phyloP scores from a whole-genome alignment of 176 grass and related monocot genomes.

The Tillandsia fasciculata region DNA sequence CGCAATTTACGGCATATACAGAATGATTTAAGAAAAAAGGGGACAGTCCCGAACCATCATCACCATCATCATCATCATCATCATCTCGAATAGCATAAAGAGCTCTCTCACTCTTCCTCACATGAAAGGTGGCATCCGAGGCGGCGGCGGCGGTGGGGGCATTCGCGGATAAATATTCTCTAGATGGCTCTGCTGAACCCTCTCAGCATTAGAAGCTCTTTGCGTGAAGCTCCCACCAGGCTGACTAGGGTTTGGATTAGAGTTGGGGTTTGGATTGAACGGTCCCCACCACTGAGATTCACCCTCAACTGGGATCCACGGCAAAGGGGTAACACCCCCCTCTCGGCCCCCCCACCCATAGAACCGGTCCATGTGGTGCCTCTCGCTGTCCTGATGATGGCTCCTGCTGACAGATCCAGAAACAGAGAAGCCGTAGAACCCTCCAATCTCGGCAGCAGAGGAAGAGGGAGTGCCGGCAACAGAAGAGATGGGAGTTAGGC shows the following conservation, averaged over 20 bases:
- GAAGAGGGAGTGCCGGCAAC: slow-evolving; percentile 26
- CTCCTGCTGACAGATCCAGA: slow-evolving; percentile 40
- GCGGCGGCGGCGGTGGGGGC: slow-evolving; percentile 34
- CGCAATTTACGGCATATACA: neutral
- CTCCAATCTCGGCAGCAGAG: slow-evolving; percentile 46
- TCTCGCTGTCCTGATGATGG: slow-evolving; percentile 32
- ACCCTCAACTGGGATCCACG: slow-evolving; percentile 46
- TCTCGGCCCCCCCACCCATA: slow-evolving; percentile 32
- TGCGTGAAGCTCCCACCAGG: slow-evolving; percentile 33
- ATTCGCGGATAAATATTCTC: slow-evolving; percentile 50
- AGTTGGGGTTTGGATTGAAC: slow-evolving; percentile 56
- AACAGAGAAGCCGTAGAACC: slow-evolving; percentile 41
- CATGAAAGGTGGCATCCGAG: slow-evolving; percentile 55
- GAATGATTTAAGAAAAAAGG: neutral
- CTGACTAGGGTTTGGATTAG: slow-evolving; percentile 41
- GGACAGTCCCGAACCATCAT: neutral
- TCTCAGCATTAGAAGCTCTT: slow-evolving; percentile 32
- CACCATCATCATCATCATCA: too few relatives aligned
- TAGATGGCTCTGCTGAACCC: slow-evolving; percentile 28
- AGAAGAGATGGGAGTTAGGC: slow-evolving; percentile 57
- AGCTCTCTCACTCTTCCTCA: slow-evolving; percentile 9
- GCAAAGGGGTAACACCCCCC: slow-evolving; percentile 38
- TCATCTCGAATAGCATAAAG: neutral
- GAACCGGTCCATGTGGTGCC: slow-evolving; percentile 35
- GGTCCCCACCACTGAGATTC: slow-evolving; percentile 69